These are phyloP conservation scores for Penicillium glabrum DNA, from an alignment of 2,329 filamentous ascomycete genomes.

Conservation along the genomic window DNA sequence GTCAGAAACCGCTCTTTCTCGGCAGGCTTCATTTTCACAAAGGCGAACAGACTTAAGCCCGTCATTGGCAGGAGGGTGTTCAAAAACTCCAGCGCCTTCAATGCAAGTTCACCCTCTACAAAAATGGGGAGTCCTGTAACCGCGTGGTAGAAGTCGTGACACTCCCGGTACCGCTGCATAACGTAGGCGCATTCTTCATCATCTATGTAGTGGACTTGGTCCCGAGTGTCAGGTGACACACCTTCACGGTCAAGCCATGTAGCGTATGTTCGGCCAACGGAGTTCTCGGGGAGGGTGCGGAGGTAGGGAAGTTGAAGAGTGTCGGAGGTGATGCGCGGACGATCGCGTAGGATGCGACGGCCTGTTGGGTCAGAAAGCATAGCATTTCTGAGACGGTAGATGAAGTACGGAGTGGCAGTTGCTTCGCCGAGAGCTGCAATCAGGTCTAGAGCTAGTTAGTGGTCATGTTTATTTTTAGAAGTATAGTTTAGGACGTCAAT, in stretches of 20 bases:
- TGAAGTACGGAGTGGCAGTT: conserved; percentile 92
- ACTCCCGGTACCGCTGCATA: conserved; percentile 96
- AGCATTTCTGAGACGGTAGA: conserved; percentile 82
- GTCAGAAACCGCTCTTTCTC: conserved; percentile 66
- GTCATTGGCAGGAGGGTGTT: conserved; percentile 97
- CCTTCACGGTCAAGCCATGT: conserved; percentile 92
- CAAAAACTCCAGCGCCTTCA: conserved; percentile 96
- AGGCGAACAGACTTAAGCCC: conserved; percentile 76
- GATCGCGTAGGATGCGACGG: conserved; percentile 84
- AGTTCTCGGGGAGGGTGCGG: conserved; percentile 68
- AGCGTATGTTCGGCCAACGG: conserved; percentile 79
- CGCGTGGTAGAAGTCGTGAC: conserved; percentile 97
- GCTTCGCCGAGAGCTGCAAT: conserved; percentile 93
- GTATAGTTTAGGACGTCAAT: not conserved
- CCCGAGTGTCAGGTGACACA: conserved; percentile 86
- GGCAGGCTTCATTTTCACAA: conserved; percentile 61
- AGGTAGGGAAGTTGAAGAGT: conserved; percentile 68
- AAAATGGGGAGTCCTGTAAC: conserved; percentile 87
- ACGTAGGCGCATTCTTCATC: conserved; percentile 96
- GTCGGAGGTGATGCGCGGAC: conserved; percentile 80
- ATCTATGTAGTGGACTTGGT: conserved; percentile 83
- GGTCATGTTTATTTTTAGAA: not conserved
- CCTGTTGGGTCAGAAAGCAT: conserved; percentile 86
- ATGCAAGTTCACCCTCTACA: conserved; percentile 93
- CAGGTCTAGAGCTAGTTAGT: conserved; percentile 62